Percentiles rank a stretch among this genome's conserved stretches.
Evolutionary conservation across 345 rosid species (phyloP).

Genomic region (Reutealis trisperma): DNA sequence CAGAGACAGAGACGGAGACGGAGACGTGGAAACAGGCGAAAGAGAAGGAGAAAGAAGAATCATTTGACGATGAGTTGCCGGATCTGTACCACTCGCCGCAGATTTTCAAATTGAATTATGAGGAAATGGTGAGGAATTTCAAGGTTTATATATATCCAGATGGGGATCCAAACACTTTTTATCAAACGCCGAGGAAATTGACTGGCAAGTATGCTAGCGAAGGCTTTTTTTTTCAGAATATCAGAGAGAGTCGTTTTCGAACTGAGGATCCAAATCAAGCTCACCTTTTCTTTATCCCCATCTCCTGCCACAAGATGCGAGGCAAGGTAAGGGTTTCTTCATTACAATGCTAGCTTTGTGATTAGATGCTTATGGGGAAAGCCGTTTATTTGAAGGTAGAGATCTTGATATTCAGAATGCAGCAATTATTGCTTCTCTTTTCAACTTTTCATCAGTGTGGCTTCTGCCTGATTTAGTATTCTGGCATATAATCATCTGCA

Average conservation of each 20-base stretch:
- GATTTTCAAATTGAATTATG: constrained; percentile 63
- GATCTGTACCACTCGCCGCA: constrained; percentile 70
- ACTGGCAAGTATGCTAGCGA: constrained; percentile 98
- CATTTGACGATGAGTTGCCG: constrained; percentile 32
- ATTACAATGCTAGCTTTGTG: not conserved
- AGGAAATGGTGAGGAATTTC: constrained; percentile 52
- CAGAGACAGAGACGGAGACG: not conserved
- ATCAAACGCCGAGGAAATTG: constrained; percentile 88
- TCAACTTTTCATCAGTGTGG: not conserved
- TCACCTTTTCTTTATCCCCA: constrained; percentile 88
- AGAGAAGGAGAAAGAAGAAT: not conserved
- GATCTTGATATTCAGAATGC: not conserved
- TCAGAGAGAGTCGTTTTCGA: constrained; percentile 70
- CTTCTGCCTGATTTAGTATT: not conserved
- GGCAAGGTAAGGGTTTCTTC: constrained; percentile 61
- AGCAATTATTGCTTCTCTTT: not conserved
- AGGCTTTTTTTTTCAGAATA: constrained; percentile 96
- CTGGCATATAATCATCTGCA: not conserved
- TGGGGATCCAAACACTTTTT: constrained; percentile 87
- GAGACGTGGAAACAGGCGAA: too few species aligned
- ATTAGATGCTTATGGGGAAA: not conserved
- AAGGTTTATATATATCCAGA: constrained; percentile 90
- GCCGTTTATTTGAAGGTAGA: not conserved
- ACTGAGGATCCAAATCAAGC: constrained; percentile 83
- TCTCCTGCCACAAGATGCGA: constrained; percentile 98